Base-by-base conservation (phyloP, 768 basidiomycete genomes). In the Xerocomus brunneocitrinus region DNA sequence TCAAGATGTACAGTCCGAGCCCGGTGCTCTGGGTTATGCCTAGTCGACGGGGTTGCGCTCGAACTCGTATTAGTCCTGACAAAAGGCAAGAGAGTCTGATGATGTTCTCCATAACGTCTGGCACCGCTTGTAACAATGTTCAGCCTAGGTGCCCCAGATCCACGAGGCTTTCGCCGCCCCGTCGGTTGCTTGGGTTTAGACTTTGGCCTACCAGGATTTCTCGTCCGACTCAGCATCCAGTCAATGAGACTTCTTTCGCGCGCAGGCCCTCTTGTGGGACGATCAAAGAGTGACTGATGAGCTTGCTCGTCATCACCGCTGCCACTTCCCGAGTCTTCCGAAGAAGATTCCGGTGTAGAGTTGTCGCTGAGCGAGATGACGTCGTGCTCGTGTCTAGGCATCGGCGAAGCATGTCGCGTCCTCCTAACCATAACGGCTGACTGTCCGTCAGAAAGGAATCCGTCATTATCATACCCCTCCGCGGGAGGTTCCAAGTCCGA, bases 151-250 rank as follows among this genome's bases (percentile, higher is more conserved):
- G 6, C 44, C 14, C 48, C 52, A 16, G 49, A 42, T 41, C 55
- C 53, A 31, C 50, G 51, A 19, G 55, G 44, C 36, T 49, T 67
- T 7, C 50, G 58, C 30, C 59, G 49, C 32, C 47, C 39, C 31
- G 41, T 47, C 24, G 58, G 31, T 34, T 59, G 52, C 50, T 63
- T 60, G 8, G 13, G 22, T 53, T 50, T 62, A 38, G 58, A 8
- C 38, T 65, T 51, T 41, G 53, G 38, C 49, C 36, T 45, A 14
- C 35, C 50, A 64, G 58, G 30, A 34, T 50, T 51, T 58, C 65
- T 56, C 2, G 77, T 76, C 44, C 78, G 73, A 13, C 73, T 72
- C 45, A 89, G 61, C 87, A 89, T 89, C 64, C 81, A 82, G 58
- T 89, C 84, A 44, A 89, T 85, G 48, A 86, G 64, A 60, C 74